Evolutionary conservation across 805 yeast genomes (phyloP).

Genomic region (Priceomyces medius): DNA sequence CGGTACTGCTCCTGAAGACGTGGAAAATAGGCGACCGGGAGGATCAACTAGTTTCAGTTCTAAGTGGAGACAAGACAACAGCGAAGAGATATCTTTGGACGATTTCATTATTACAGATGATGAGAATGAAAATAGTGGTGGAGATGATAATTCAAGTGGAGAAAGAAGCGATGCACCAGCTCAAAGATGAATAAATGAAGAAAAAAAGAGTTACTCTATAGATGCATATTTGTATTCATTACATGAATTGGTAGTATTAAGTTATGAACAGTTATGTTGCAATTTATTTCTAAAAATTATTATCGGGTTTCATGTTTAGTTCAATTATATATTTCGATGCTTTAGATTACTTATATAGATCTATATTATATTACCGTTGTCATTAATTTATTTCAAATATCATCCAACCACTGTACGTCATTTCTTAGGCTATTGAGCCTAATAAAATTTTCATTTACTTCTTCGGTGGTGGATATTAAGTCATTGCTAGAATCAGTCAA

Average conservation of each 20-base stretch:
- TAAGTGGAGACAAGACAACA: constrained; percentile 5
- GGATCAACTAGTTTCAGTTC: constrained; percentile 7
- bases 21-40: constrained; percentile 6
- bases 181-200: no score
- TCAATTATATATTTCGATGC: no score
- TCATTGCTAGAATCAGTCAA: constrained; percentile 10
- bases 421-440: constrained; percentile 18
- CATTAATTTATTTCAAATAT: no score
- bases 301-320: no score
- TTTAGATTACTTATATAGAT: no score
- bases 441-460: constrained; percentile 17
- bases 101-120: constrained; percentile 30
- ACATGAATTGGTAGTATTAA: no score
- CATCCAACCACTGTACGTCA: constrained; percentile 25
- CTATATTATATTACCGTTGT: no score
- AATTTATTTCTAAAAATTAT: no score
- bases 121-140: constrained; percentile 13
- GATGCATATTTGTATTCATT: no score
- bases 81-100: constrained; percentile 23
- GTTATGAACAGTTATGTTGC: no score
- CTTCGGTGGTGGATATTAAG: constrained; percentile 6
- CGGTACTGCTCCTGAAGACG: constrained; percentile 3
- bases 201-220: no score
- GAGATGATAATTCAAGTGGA: neutral
- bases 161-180: neutral